Evolutionary conservation across 2,329 filamentous ascomycete genomes (phyloP).

Genomic region (Ophiostoma tasmaniense): DNA sequence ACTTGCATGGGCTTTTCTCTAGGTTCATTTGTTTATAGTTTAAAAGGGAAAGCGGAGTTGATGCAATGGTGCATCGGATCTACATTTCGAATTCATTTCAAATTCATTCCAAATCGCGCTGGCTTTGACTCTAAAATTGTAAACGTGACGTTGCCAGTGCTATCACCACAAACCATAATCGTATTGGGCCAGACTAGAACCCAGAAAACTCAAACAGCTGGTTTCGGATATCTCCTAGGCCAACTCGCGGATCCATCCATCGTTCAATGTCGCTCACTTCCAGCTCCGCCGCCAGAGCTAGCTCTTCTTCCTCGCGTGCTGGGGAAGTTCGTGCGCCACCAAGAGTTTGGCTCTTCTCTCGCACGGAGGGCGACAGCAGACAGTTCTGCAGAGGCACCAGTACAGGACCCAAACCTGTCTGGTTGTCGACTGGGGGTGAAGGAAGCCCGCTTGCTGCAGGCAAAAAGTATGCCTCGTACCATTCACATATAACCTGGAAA

Average conservation of each 20-base stretch:
- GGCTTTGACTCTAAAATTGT: too few relatives aligned
- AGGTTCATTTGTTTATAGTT: too few relatives aligned
- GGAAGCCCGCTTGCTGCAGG: neutral
- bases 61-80: neutral
- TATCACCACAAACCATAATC: too few relatives aligned
- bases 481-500: neutral
- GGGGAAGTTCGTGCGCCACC: neutral
- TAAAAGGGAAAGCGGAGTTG: neutral
- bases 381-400: neutral
- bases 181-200: too few relatives aligned
- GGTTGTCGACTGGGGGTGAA: neutral
- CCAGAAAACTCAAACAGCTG: neutral
- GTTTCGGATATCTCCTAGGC: neutral
- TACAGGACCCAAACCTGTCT: neutral
- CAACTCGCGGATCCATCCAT: neutral
- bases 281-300: neutral
- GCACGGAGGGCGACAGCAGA: neutral
- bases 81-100: neutral
- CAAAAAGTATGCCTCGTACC: neutral
- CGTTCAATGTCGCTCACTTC: neutral
- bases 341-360: neutral
- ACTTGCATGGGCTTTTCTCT: neutral
- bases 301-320: neutral
- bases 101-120: too few relatives aligned
- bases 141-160: too few relatives aligned